Evolutionary conservation across 257 asterid genomes (phyloP), one percentile per base, ranked within the genome.

Genomic region (Buddleja alternifolia): DNA sequence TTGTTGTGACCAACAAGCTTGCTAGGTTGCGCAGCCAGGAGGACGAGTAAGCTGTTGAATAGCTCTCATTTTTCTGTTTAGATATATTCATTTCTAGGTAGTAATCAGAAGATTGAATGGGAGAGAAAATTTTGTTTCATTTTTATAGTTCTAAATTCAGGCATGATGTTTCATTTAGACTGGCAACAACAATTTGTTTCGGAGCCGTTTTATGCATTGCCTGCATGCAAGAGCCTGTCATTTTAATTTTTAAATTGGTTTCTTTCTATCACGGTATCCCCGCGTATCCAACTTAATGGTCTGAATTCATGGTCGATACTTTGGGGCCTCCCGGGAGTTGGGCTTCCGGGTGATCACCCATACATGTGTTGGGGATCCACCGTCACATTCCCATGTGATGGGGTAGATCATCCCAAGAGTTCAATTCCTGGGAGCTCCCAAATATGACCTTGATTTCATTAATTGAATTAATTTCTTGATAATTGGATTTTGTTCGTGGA

Each of bases 11-110:
- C 55, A 82, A 82, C 83, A 79, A 82, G 51, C 45, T 82, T 60
- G 82, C 82, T 37, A 76, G 87, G 79, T 59, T 82, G 42, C 84
- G 87, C 51, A 79, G 84, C 80, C 84, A 78, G 73, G 84, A 82
- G 47, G 84, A 82, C 11, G 86, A 78, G 82, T 82, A 67, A 82
- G 71, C 75, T 21, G 25, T 9, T 11, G 17, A 39, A 12, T 48
- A n/a, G 60, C 32, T 51, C 20, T 36, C 37, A 36, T 50, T 34
- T 12, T n/a, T 21, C 44, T 7, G 58, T 19, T 60, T 17, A 21
- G 5, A 7, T 71, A 36, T 52, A 55, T 53, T 54, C 20, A 8
- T 37, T 23, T 11, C 47, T 70, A 10, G 25, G 10, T 42, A 11
- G 68, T 15, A 15, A 24, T 52, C 37, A 9, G 52, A 48, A 9